Evolutionary conservation across 1,284 basidiomycete genomes (phyloP), one percentile per base, ranked within the genome.

Genomic region (Puccinia brachypodii): DNA sequence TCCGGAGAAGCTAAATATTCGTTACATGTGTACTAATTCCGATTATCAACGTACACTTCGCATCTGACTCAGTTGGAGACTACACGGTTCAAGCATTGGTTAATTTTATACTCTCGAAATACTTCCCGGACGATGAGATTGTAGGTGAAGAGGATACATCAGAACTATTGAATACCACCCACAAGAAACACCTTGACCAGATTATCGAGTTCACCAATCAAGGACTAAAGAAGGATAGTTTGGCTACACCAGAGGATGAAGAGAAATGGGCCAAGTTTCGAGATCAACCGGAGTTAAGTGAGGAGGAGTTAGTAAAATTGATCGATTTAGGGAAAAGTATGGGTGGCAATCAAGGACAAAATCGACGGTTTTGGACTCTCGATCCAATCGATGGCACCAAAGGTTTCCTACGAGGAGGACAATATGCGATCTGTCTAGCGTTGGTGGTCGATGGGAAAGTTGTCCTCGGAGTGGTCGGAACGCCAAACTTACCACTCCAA

Each of bases 381-480:
- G 94, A 96, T 86, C 94, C 94, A 36, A 95, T 96, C 84, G 94
- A 96, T 85, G 94, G 94, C 11, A 95, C 94, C 28, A 96, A 96
- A 86, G 95, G 96, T 2, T 99, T 99, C 89, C 89, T 99, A 62
- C 91, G 96, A 31, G 95, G 95, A 14, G 96, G 94, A 80, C 97
- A 99, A 87, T 99, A 96, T 85, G 96, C 96, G 6, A 94, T 99
- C 38, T 99, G 96, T 87, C 89, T 99, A 40, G 93, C 95, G 0
- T 89, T 99, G 82, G 91, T 99, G 84, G 90, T 95, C 80, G 91
- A 98, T 84, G 91, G 93, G 0, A 87, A 91, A 82, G 94, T 96
- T 58, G 89, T 94, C 85, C 89, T 98, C 16, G 96, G 95, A 28
- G 92, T 97, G 28, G 94, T 98, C 85, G 96, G 96, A 4, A 98